Conservation (phyloP, 495 filamentous ascomycete genomes). For the Daldinia concentrica region DNA sequence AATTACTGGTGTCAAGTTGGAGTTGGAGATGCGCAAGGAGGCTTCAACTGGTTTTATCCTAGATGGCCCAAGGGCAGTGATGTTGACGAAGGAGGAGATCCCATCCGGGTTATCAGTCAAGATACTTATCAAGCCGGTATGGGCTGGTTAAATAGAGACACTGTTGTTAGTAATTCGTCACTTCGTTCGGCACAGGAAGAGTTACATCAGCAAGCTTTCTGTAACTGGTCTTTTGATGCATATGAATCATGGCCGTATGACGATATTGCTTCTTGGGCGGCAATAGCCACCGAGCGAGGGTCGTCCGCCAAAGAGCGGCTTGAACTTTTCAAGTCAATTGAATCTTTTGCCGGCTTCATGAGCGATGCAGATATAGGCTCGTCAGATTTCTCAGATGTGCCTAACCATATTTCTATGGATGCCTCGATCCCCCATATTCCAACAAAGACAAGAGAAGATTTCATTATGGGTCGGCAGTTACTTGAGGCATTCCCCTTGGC, state of each 20-base stretch:
- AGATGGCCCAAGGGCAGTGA: slow-evolving; percentile 76
- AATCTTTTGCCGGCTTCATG: slow-evolving; percentile 50
- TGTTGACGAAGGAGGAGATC: slow-evolving; percentile 69
- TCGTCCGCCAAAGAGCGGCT: slow-evolving; percentile 32
- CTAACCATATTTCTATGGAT: slow-evolving; percentile 63
- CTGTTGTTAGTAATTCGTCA: slow-evolving; percentile 32
- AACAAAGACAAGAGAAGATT: slow-evolving; percentile 69
- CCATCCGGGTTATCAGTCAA: slow-evolving; percentile 82
- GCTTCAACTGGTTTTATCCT: slow-evolving; percentile 88
- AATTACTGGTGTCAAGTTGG: slow-evolving; percentile 98
- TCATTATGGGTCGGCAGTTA: slow-evolving; percentile 67
- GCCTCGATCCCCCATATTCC: slow-evolving; percentile 66
- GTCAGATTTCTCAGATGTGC: slow-evolving; percentile 10
- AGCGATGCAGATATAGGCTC: slow-evolving; percentile 62
- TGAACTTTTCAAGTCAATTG: slow-evolving; percentile 46
- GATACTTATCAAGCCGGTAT: slow-evolving; percentile 80
- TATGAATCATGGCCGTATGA: slow-evolving; percentile 53
- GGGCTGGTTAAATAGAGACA: slow-evolving; percentile 76
- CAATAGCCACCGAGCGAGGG: slow-evolving; percentile 33
- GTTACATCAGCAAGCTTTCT: slow-evolving; percentile 62
- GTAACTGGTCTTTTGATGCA: slow-evolving; percentile 65
- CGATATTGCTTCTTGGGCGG: slow-evolving; percentile 46
- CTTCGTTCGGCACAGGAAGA: slow-evolving; percentile 57
- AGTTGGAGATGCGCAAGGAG: slow-evolving; percentile 86
- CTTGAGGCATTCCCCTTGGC: slow-evolving; percentile 59